Conservation (phyloP, 2,329 filamentous ascomycete species). For the Rhynchosporium agropyri region DNA sequence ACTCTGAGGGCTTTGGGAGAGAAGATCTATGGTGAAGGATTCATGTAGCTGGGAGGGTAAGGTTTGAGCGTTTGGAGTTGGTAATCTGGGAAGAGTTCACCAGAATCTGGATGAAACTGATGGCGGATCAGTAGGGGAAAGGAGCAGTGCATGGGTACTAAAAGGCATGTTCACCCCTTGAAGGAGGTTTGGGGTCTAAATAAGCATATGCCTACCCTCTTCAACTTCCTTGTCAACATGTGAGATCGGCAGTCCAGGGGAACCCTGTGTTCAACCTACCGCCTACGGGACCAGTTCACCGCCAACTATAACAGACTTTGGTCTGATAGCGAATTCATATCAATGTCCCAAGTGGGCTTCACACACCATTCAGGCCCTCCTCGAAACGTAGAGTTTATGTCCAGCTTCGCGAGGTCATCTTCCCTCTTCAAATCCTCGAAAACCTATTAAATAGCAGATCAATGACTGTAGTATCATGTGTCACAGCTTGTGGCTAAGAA, state of each 20-base stretch:
- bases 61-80: not conserved
- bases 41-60: conserved; percentile 18
- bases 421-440: not conserved
- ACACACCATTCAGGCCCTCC: not conserved
- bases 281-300: not conserved
- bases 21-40: conserved; percentile 29
- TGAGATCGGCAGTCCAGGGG: not conserved
- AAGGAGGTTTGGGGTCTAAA: too few species aligned
- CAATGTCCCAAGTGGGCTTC: not conserved
- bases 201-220: not conserved
- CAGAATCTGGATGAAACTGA: not conserved
- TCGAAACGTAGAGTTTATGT: not conserved
- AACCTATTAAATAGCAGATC: not conserved
- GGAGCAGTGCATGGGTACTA: not conserved
- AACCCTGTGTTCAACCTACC: not conserved
- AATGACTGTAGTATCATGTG: not conserved
- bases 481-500: conserved; percentile 4
- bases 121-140: not conserved
- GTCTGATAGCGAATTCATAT: not conserved
- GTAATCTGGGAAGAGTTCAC: too few species aligned
- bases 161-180: not conserved
- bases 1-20: conserved; percentile 28
- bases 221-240: not conserved
- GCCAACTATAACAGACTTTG: not conserved
- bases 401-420: not conserved